Evolutionary conservation across 208 protist species (phyloP).

Genomic region (Crithidia mellificae): DNA sequence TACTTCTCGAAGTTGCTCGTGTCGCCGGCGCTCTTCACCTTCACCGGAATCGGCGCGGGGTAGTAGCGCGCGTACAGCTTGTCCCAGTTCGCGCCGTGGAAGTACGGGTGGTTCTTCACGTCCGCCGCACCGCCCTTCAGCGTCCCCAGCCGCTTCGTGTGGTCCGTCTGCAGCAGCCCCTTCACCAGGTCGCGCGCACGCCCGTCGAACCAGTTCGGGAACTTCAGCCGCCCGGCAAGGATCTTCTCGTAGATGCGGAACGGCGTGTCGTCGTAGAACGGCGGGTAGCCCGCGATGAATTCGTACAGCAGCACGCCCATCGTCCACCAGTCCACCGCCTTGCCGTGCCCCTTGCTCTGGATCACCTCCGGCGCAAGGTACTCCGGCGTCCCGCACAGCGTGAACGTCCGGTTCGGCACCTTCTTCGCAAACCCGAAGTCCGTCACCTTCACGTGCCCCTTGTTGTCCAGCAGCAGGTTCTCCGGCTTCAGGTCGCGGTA

Average conservation of each 20-base stretch:
- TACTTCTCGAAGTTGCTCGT: conserved; percentile 91
- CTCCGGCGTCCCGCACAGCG: conserved; percentile 88
- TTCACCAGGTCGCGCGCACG: conserved; percentile 83
- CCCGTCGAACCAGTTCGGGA: conserved; percentile 84
- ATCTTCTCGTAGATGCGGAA: conserved; percentile 91
- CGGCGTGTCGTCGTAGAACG: conserved; percentile 92
- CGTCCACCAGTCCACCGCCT: conserved; percentile 97
- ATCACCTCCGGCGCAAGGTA: conserved; percentile 95
- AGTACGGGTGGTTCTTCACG: conserved; percentile 96
- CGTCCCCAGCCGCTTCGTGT: conserved; percentile 89
- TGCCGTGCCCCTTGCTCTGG: conserved; percentile 91
- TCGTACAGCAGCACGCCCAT: conserved; percentile 96
- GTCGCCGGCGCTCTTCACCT: conserved; percentile 75
- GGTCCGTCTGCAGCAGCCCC: conserved; percentile 85
- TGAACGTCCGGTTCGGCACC: conserved; percentile 80
- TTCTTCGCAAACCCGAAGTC: conserved; percentile 90
- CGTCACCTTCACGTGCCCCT: conserved; percentile 86
- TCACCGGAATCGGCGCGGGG: conserved; percentile 81
- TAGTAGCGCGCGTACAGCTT: conserved; percentile 81
- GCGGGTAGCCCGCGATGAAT: conserved; percentile 92
- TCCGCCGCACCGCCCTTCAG: conserved; percentile 89
- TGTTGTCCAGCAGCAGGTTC: conserved; percentile 96
- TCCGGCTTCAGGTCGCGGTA: conserved; percentile 98
- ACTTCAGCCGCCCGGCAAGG: conserved; percentile 76
- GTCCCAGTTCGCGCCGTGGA: conserved; percentile 93